Conservation (phyloP, 2,329 filamentous ascomycete species). For the Colletotrichum australisinense region DNA sequence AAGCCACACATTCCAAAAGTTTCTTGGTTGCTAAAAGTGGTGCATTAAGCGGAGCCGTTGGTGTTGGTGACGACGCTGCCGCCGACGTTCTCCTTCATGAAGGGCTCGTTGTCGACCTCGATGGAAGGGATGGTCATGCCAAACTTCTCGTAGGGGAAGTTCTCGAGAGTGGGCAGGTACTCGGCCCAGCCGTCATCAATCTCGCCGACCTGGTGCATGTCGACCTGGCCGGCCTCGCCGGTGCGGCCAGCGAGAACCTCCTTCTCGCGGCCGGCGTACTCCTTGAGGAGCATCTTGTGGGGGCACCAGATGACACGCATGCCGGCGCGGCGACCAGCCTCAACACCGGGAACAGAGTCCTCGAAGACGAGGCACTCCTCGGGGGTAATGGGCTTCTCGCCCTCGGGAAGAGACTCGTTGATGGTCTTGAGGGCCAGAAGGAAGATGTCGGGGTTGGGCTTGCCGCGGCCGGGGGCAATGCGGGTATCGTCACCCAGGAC, state of each 20-base stretch:
- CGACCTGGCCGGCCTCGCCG: slow-evolving; percentile 71
- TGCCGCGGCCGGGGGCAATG: slow-evolving; percentile 84
- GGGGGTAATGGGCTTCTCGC: slow-evolving; percentile 75
- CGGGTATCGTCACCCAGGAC: slow-evolving; percentile 89
- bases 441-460: slow-evolving; percentile 96
- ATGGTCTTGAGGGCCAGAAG: slow-evolving; percentile 85
- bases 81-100: slow-evolving; percentile 53
- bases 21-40: neutral
- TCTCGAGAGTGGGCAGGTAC: slow-evolving; percentile 60
- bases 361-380: slow-evolving; percentile 97
- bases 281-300: slow-evolving; percentile 80
- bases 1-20: neutral
- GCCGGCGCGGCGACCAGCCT: slow-evolving; percentile 88
- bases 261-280: slow-evolving; percentile 80
- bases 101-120: slow-evolving; percentile 55
- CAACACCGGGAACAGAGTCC: slow-evolving; percentile 92
- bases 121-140: slow-evolving; percentile 61
- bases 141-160: slow-evolving; percentile 70
- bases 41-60: slow-evolving; percentile 14
- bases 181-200: slow-evolving; percentile 71
- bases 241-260: slow-evolving; percentile 87
- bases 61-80: slow-evolving; percentile 36
- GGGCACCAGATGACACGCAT: slow-evolving; percentile 97
- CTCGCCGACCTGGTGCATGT: slow-evolving; percentile 67
- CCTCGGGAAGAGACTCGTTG: slow-evolving; percentile 76